phyloP scores from a whole-genome alignment of 495 filamentous ascomycete genomes.

The Aspergillus indologenus region DNA sequence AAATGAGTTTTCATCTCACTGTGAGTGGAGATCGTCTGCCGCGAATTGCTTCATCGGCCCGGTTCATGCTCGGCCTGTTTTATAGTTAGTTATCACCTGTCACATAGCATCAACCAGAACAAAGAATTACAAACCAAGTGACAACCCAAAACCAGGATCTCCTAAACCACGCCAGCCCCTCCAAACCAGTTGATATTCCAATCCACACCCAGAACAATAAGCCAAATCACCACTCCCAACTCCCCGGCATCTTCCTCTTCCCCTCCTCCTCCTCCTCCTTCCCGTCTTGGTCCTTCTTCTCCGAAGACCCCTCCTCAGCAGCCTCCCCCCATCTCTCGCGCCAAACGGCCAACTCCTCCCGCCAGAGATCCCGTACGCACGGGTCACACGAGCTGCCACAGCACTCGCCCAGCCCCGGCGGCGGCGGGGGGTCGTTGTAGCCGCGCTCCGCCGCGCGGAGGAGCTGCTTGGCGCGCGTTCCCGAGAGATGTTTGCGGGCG shows the following conservation, averaged over 20 bases:
- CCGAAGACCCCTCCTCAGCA: constrained; percentile 18
- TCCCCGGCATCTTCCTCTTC: constrained; percentile 22
- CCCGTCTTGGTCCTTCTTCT: neutral
- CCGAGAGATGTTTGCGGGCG: constrained; percentile 29
- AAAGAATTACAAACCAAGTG: neutral
- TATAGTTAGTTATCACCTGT: no score
- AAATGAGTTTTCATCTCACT: no score
- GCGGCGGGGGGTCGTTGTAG: constrained; percentile 37
- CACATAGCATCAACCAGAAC: neutral
- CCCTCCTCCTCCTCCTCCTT: constrained; percentile 10
- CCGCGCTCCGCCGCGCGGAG: constrained; percentile 33
- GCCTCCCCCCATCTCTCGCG: constrained; percentile 38
- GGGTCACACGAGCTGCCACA: constrained; percentile 46
- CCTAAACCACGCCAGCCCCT: no score
- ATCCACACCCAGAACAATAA: neutral
- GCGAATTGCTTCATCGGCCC: no score
- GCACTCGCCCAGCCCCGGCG: constrained; percentile 35
- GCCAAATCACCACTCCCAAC: constrained; percentile 25
- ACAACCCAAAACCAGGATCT: neutral
- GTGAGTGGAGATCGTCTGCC: no score
- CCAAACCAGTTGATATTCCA: no score
- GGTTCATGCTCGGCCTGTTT: neutral
- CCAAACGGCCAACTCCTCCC: constrained; percentile 39
- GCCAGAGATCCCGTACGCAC: constrained; percentile 42
- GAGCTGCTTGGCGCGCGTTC: constrained; percentile 40